Evolutionary conservation across 1,139 yeast species (phyloP), one percentile per base, ranked within the genome.

Genomic region (Sporopachydermia cereana): DNA sequence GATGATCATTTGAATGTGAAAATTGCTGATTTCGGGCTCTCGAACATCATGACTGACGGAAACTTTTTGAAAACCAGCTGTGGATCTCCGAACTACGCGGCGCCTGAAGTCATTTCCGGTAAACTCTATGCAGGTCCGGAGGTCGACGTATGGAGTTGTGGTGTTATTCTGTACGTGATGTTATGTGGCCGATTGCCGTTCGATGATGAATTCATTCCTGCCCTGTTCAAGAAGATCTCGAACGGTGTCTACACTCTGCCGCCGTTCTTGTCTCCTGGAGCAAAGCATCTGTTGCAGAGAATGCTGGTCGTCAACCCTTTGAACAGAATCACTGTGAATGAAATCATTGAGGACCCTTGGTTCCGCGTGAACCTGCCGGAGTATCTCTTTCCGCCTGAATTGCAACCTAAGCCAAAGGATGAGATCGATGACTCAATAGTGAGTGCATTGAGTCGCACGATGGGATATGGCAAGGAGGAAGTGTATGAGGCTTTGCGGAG

Each of bases 131-230:
- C 97, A 1, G 98, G 98, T 3, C 97, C 97, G 2, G 98, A 91
- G 64, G 98, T 91, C 44, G 98, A 93, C 62, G 97, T 93, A 45
- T 93, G 99, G 99, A 84, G 95, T 0, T 84, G 95, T 55, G 98
- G 99, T 55, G 97, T 93, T 44, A 91, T 93, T 47, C 71, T 91
- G 49, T 91, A 89, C 57, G 98, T 93, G 43, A 88, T 91, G 96
- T 72, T 91, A 46, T 91, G 97, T 66, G 97, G 99, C 34, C 74
- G 97, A 58, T 73, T 93, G 53, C 99, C 99, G 12, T 93, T 93
- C 63, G 98, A 91, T 63, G 98, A 91, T 61, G 98, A 91, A 57
- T 85, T 89, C 59, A 91, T 91, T 48, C 99, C 99, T 3, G 95
- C 94, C 1, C 70, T 91, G 52, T 91, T 93, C 71, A 89, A 89